These are phyloP conservation scores for Xerocomellus amylosporus DNA, from an alignment of 768 basidiomycete species.

Conservation along the genomic window DNA sequence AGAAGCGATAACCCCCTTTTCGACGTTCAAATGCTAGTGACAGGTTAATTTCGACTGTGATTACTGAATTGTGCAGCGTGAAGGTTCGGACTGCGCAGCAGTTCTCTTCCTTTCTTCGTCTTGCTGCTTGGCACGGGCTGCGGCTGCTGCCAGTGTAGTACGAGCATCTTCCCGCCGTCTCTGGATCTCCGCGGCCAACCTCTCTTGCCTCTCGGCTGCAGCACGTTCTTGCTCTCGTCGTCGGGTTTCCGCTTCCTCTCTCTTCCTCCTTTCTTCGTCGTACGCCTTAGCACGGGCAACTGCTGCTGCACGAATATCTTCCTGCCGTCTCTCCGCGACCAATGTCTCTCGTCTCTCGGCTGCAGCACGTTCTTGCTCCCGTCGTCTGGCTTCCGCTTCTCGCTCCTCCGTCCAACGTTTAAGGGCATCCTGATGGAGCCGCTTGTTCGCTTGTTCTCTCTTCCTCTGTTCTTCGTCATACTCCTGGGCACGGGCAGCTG, in stretches of 20 bases:
- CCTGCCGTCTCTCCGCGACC: not conserved
- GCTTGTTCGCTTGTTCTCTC: not conserved
- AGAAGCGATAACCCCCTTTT: not conserved
- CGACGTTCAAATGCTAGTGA: not conserved
- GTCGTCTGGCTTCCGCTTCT: conserved; percentile 24
- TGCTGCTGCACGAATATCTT: not conserved
- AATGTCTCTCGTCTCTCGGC: not conserved
- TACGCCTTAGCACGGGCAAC: not conserved
- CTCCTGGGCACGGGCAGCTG: not conserved
- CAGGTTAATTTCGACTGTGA: not conserved
- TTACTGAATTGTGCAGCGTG: not conserved
- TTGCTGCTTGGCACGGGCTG: not conserved
- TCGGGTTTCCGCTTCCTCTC: not conserved
- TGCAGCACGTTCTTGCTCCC: conserved; percentile 1
- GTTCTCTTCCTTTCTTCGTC: not conserved
- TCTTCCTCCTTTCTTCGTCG: too few species aligned
- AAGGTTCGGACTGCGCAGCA: not conserved
- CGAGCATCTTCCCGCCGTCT: not conserved
- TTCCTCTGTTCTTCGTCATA: not conserved
- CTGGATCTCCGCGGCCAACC: not conserved
- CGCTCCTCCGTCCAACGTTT: not conserved
- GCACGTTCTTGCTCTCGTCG: conserved; percentile 3
- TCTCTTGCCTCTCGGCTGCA: not conserved
- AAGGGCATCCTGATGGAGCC: not conserved
- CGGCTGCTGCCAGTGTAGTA: not conserved